These are phyloP conservation scores for Colletotrichum tamarilloi DNA, from an alignment of 2,329 filamentous ascomycete genomes.

Conservation along the genomic window DNA sequence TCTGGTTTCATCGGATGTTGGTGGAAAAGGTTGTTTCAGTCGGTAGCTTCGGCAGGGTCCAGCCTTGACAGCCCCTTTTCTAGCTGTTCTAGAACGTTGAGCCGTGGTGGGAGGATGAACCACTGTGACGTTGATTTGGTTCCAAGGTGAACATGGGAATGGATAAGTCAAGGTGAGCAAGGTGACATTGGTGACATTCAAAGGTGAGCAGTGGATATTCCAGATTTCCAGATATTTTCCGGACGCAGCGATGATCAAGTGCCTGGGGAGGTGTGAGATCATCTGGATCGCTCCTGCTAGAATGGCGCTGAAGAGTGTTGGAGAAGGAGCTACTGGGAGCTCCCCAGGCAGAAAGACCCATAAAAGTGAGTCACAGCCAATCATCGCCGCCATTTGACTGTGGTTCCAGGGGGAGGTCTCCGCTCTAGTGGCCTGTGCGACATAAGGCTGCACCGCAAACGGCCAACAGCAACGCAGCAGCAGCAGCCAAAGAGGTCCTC, in stretches of 20 bases:
- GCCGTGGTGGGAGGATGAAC: neutral
- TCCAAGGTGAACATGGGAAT: too few species aligned
- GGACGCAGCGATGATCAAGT: conserved; percentile 4
- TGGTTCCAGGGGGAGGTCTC: conserved; percentile 12
- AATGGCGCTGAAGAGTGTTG: conserved; percentile 9
- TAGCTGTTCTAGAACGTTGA: neutral
- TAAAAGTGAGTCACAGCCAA: neutral
- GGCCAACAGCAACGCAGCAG: neutral
- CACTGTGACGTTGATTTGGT: neutral
- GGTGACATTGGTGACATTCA: neutral
- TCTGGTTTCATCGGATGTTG: conserved; percentile 26
- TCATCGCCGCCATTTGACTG: neutral
- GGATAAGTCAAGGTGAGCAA: neutral
- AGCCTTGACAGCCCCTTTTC: neutral
- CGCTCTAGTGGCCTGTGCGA: conserved; percentile 13
- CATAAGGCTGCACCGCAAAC: conserved; percentile 30
- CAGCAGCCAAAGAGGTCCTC: neutral
- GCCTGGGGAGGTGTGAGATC: conserved; percentile 1
- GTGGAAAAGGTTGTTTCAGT: conserved; percentile 17
- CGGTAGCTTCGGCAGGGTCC: neutral
- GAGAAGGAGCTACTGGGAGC: conserved; percentile 22
- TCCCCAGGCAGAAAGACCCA: neutral
- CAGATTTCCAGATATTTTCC: neutral
- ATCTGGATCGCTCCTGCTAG: neutral
- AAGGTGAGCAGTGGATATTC: neutral